Evolutionary conservation across 2,329 filamentous ascomycete genomes (phyloP).

Genomic region (Sporothrix sp.): DNA sequence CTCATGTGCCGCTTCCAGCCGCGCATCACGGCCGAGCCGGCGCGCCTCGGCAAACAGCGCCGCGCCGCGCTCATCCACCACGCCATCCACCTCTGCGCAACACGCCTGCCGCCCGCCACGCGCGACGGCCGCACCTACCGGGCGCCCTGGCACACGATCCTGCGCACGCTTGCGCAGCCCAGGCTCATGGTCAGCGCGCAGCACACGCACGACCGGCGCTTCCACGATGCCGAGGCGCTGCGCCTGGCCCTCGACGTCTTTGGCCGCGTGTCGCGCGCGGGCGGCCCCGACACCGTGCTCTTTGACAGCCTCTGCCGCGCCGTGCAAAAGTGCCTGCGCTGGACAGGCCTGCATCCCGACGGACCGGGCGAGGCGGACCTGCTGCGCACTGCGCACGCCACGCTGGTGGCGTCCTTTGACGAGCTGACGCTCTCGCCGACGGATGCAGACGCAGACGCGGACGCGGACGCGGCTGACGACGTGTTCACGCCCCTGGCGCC

Average conservation of each 20-base stretch:
- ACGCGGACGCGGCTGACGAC: background rate
- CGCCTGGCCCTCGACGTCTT: constrained; percentile 25
- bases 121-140: constrained; percentile 26
- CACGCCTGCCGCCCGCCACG: constrained; percentile 21
- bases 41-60: constrained; percentile 17
- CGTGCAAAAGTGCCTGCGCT: constrained; percentile 12
- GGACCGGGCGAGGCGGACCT: background rate
- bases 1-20: constrained; percentile 38
- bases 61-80: constrained; percentile 22
- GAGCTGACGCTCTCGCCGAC: constrained; percentile 21
- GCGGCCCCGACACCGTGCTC: constrained; percentile 27
- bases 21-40: constrained; percentile 17
- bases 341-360: background rate
- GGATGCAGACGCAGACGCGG: background rate
- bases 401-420: constrained; percentile 16
- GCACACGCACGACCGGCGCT: constrained; percentile 8
- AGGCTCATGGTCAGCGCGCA: constrained; percentile 24
- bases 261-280: constrained; percentile 20
- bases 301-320: constrained; percentile 28
- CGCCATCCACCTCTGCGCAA: constrained; percentile 27
- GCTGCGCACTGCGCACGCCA: constrained; percentile 14
- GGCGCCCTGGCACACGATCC: constrained; percentile 34
- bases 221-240: constrained; percentile 25
- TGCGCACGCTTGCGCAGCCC: constrained; percentile 29
- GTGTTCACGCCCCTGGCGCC: background rate